These are phyloP conservation scores for Lepraria neglecta DNA, from an alignment of 495 filamentous ascomycete species.

Conservation along the genomic window DNA sequence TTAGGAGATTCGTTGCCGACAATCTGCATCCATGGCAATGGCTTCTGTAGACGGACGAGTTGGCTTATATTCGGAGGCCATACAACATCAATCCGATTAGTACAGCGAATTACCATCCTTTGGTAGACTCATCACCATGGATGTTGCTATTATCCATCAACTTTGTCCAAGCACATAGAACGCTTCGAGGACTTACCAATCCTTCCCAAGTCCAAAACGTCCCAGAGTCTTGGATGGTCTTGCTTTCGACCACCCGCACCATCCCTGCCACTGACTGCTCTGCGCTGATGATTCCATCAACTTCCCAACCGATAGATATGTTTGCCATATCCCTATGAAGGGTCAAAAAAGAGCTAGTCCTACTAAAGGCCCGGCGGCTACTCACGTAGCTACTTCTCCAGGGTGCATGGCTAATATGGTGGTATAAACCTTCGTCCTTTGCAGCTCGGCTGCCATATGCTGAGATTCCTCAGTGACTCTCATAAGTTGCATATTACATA, in stretches of 20 bases:
- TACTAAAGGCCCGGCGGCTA: background rate
- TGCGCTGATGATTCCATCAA: slow-evolving; percentile 45
- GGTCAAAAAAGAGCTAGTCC: slow-evolving; percentile 14
- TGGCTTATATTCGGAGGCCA: no score
- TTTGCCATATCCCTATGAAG: slow-evolving; percentile 42
- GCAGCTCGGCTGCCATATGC: slow-evolving; percentile 51
- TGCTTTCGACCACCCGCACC: slow-evolving; percentile 46
- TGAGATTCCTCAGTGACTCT: slow-evolving; percentile 20
- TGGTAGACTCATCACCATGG: slow-evolving; percentile 11
- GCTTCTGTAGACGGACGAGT: no score
- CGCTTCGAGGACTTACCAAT: slow-evolving; percentile 29
- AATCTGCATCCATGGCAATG: no score
- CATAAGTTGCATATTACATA: no score
- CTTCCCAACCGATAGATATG: slow-evolving; percentile 42
- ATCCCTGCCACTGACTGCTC: slow-evolving; percentile 46
- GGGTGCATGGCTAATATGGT: slow-evolving; percentile 51
- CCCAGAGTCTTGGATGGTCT: slow-evolving; percentile 42
- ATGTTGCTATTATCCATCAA: slow-evolving; percentile 11
- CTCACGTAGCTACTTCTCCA: slow-evolving; percentile 50
- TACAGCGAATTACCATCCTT: background rate
- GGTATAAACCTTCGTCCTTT: slow-evolving; percentile 40
- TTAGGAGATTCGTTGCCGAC: no score
- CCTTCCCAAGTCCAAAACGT: slow-evolving; percentile 54
- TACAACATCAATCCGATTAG: no score
- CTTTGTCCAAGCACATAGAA: background rate